Evolutionary conservation across 345 rosid genomes (phyloP), one percentile per base, ranked within the genome.

Genomic region (Raphanus raphanistrum): DNA sequence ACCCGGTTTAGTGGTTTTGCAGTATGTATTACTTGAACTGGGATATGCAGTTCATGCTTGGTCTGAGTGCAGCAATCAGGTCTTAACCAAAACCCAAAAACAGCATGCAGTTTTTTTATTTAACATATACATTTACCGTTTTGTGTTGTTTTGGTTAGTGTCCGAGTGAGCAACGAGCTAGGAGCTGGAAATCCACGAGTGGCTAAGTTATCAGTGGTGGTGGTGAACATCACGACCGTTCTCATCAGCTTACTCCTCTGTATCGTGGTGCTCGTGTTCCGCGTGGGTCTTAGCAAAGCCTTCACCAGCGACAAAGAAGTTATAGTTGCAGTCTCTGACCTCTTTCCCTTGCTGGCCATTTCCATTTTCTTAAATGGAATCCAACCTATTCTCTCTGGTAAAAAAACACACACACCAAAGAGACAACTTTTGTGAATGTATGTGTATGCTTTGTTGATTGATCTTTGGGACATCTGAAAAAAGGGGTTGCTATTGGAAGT

Each of bases 401-500:
- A 73, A 50, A 21, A 21, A 21, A 21, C 21, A 28, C 57, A 8
- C 38, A 10, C 31, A 45, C 31, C 48, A 28, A 55, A 63, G n/a
- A 68, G 2, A 27, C 28, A 1, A 0, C 0, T 28, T 63, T 10
- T 1, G 66, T 10, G 31, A 66, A 0, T 13, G 17, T 21, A 6
- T 71, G 66, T 13, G 17, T 21, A 6, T 71, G 66, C 1, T 35
- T 8, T 78, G 9, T 33, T 25, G 12, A 71, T 9, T 41, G n/a
- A 71, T 11, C 5, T 26, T 52, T 64, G 16, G 29, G 67, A n/a
- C 21, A 31, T 5, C 61, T 38, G 41, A 9, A 43, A 11, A 6
- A 74, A 75, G 98, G 98, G n/a, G 99, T 95, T 76, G 99, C 99
- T 11, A 90, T 95, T 75, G 99, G 99, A 13, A 90, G 98, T 69